Percentiles rank a stretch among this genome's conserved stretches.
Evolutionary conservation across 139 green algal genomes (phyloP).

Genomic region (Tetradesmus obliquus): DNA sequence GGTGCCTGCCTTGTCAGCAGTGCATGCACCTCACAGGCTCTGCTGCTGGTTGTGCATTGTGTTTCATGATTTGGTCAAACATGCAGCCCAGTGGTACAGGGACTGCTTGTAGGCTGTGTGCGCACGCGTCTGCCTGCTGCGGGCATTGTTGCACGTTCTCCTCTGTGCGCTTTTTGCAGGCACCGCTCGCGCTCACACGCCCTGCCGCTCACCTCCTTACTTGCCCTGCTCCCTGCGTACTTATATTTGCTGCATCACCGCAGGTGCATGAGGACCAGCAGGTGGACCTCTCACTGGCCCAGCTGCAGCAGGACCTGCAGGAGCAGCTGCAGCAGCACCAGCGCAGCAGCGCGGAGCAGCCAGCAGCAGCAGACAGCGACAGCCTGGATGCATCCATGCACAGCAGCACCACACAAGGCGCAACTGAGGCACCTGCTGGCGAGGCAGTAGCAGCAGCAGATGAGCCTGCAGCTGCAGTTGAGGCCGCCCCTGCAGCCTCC

Average conservation of each 20-base stretch:
- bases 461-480: background rate
- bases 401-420: background rate
- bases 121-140: no score
- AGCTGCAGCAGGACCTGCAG: constrained; percentile 28
- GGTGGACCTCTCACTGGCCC: background rate
- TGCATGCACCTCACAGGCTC: background rate
- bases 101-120: no score
- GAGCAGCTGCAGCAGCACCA: constrained; percentile 29
- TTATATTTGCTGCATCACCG: background rate
- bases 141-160: no score
- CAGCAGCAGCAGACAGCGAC: background rate
- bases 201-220: no score
- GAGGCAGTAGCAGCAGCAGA: background rate
- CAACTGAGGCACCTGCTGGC: background rate
- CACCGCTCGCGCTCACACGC: no score
- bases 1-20: background rate
- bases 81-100: no score
- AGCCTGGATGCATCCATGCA: background rate
- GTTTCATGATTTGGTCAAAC: no score
- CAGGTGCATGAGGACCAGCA: constrained; percentile 35
- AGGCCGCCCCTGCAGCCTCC: background rate
- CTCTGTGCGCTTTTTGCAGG: no score
- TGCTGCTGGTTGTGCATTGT: background rate
- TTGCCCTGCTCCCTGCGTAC: no score
- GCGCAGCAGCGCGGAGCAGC: background rate